phyloP scores from a whole-genome alignment of 805 yeast genomes.

The Wickerhamiella bombiphila region DNA sequence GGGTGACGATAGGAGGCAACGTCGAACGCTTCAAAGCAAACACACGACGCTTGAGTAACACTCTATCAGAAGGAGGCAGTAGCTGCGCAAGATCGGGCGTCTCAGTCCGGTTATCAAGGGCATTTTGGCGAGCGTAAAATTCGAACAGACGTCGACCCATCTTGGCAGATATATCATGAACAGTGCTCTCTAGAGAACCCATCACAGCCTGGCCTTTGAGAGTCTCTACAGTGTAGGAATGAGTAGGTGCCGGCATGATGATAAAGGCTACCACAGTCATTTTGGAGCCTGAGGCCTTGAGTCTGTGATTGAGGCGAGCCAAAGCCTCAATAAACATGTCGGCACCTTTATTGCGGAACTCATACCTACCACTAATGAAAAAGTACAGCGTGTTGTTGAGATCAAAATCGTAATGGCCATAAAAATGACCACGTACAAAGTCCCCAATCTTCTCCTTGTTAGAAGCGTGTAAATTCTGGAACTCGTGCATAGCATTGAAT shows the following conservation, averaged over 20 bases:
- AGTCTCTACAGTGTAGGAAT: conserved; percentile 91
- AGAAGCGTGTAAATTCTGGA: conserved; percentile 87
- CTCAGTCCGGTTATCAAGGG: conserved; percentile 31
- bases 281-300: conserved; percentile 68
- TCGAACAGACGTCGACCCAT: conserved; percentile 83
- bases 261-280: conserved; percentile 93
- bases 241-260: conserved; percentile 93
- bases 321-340: conserved; percentile 87
- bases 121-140: conserved; percentile 54
- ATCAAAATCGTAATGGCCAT: conserved; percentile 91
- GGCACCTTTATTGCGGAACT: conserved; percentile 91
- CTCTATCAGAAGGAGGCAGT: conserved; percentile 75
- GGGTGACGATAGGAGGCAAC: conserved; percentile 91
- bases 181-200: conserved; percentile 76
- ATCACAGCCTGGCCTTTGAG: conserved; percentile 93
- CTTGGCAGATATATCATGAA: conserved; percentile 69
- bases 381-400: conserved; percentile 86
- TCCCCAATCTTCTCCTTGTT: conserved; percentile 87
- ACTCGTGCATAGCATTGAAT: conserved; percentile 95
- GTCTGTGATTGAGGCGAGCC: conserved; percentile 78
- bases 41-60: conserved; percentile 78
- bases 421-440: conserved; percentile 91
- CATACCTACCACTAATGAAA: conserved; percentile 95
- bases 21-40: conserved; percentile 81
- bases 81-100: conserved; percentile 71